Evolutionary conservation across 331 rosid genomes (phyloP), one percentile per base, ranked within the genome.

Genomic region (Erythrophleum ivorense): DNA sequence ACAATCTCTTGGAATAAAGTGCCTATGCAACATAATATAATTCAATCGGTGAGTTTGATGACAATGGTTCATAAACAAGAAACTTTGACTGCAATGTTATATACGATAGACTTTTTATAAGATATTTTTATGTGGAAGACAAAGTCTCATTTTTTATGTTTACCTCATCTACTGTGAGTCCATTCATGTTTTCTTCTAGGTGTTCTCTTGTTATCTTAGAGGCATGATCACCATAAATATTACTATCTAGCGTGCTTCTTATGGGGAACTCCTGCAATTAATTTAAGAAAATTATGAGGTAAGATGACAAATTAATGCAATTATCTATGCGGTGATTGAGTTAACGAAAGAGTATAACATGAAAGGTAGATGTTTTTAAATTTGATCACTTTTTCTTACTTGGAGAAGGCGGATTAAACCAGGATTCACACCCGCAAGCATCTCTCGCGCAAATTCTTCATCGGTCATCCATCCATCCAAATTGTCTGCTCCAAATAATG

Each of bases 391-490:
- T 55, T 52, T 63, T 29, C 85, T 85, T 85, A 91, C 96, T 60
- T 90, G 75, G 70, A 92, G 91, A 43, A 55, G 11, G 31, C 77
- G 15, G 80, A 90, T 92, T 80, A 82, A 3, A 29, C 79, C 78
- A 52, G 97, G 97, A 80, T 92, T 86, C 58, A 89, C 87, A 81
- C 94, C 94, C 16, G 90, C 92, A 54, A 90, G 87, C 94, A 87
- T 90, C 78, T 92, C 94, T 88, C 97, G 85, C 0, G 89, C 91
- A 82, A 92, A 92, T 86, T 92, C 97, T 83, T 90, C 94, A 76
- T 92, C 93, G 6, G 93, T 89, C 88, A 88, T 89, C 97, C 97
- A 92, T 34, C 88, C 93, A 60, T 60, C 64, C 85, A 75, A 55
- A 36, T 83, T 79, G 52, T 84, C 94, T 90, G 76, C 0, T 31